Evolutionary conservation across 2,329 filamentous ascomycete species (phyloP).

Genomic region (Myotisia sp.): DNA sequence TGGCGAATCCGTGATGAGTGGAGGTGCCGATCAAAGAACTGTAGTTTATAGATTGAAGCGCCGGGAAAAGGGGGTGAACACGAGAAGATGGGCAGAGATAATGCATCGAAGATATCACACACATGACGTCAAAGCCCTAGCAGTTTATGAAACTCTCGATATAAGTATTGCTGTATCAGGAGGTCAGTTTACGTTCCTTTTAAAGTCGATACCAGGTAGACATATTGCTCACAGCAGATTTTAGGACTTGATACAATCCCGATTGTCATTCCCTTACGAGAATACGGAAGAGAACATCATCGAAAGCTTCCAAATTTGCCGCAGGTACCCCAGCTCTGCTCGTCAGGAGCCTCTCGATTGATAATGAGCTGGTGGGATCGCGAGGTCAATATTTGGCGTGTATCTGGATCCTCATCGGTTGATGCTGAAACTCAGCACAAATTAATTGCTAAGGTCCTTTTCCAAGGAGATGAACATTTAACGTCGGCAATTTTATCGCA

Average conservation of each 20-base stretch:
- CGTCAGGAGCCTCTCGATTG: slow-evolving; percentile 58
- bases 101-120: slow-evolving; percentile 75
- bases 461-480: slow-evolving; percentile 63
- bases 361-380: slow-evolving; percentile 87
- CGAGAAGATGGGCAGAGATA: slow-evolving; percentile 65
- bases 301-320: slow-evolving; percentile 71
- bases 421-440: slow-evolving; percentile 27
- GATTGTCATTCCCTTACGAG: slow-evolving; percentile 63
- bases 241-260: slow-evolving; percentile 73
- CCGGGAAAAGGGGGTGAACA: slow-evolving; percentile 37
- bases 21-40: slow-evolving; percentile 80
- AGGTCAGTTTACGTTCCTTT: slow-evolving; percentile 38
- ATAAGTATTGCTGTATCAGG: slow-evolving; percentile 84
- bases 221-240: slow-evolving; percentile 4
- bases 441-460: slow-evolving; percentile 53
- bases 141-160: slow-evolving; percentile 67
- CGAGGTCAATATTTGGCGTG: slow-evolving; percentile 69
- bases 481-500: slow-evolving; percentile 57
- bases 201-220: not conserved
- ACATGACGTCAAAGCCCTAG: slow-evolving; percentile 91
- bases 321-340: slow-evolving; percentile 58
- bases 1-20: slow-evolving; percentile 70
- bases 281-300: slow-evolving; percentile 66
- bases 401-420: slow-evolving; percentile 37
- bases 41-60: slow-evolving; percentile 58